Base-by-base conservation (phyloP, 148 eudicot genomes). In the Rhododendron williamsianum region DNA sequence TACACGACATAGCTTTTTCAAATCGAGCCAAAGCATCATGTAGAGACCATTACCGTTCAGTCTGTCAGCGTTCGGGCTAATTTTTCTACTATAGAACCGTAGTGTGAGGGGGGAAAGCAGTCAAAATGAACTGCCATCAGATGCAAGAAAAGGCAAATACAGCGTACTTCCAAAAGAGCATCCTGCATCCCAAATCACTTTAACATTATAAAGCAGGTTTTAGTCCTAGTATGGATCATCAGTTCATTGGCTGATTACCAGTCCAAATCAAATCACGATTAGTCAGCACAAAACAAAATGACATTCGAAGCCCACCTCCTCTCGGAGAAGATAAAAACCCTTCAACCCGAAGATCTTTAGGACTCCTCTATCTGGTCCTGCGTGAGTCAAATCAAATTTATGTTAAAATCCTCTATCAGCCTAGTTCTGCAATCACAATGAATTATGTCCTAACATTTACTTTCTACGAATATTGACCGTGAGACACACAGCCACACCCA, bases 341-440 rank as follows among this genome's bases (percentile, higher is more conserved):
- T 52, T 38, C 36, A 45, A 81, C 63, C 48, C 58, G 52, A 76
- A 51, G 54, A 33, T 48, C 56, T 86, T 86, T 86, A 91, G 21
- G 91, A 86, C 87, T 92, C 93, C 19, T 91, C 93, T 78, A 89
- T 78, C 83, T 90, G 91, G 43, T 92, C 94, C 93, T 91, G 91
- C 83, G 85, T 23, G 49, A 10, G 82, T 83, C 83, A 78, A 84
- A 10, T 54, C n/a, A 82, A 76, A 52, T 1, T 82, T 3, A 78
- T 77, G 65, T 67, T 76, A 21, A 73, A 81, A 52, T 33, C 38
- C 78, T 25, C 4, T 4, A 38, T 25, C 45, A 56, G 52, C 35
- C 54, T 56, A 56, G 81, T 52, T 73, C 85, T 11, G 54, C 49
- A 69, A 49, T 48, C 56, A 49, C 51, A 52, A 56, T 10, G 45